Base-by-base conservation (phyloP, 129 eudicot genomes). In the Escallonia rubra region DNA sequence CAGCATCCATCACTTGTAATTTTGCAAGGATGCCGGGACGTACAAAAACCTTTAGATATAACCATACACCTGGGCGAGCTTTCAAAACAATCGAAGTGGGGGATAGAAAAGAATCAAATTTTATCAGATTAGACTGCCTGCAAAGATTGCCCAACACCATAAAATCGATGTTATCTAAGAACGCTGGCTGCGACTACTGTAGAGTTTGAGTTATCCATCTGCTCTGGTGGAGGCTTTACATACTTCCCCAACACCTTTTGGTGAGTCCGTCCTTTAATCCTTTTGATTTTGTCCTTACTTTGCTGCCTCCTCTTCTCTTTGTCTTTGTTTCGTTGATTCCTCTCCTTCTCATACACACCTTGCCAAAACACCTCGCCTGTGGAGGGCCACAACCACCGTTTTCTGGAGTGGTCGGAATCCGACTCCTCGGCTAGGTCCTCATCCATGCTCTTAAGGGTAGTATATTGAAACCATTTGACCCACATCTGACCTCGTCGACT, bases 281-380 rank as follows among this genome's bases (percentile, higher is more conserved):
- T 72, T 44, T 64, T 69, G 4, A 89, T 78, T 69, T 94, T 94
- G 41, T 89, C 99, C 63, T 80, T 86, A 67, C 87, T 89, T 67
- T 79, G 78, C 65, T 86, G 86, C 79, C 81, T 85, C 53, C 76
- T 67, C 81, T 78, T 87, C 56, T 83, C 95, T 43, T 85, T 89
- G 11, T 82, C 90, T 10, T 64, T 76, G 51, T 76, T 84, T 71
- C 79, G 79, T 75, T 78, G 83, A 67, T 55, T 78, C 72, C 74
- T 82, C 81, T 94, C 99, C 67, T 81, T 94, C 41, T 89, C 99
- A 55, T 80, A 86, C 15, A 83, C 72, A 3, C 99, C 99, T 71
- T 89, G 87, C 96, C 96, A 94, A 76, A 78, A 84, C 11, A 94
- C 83, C 79, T 94, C 99, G 2, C 99, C 99, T 0, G 99, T 93